Base-by-base conservation (phyloP, 352 stramenopile species). In the Phytophthora pisi region DNA sequence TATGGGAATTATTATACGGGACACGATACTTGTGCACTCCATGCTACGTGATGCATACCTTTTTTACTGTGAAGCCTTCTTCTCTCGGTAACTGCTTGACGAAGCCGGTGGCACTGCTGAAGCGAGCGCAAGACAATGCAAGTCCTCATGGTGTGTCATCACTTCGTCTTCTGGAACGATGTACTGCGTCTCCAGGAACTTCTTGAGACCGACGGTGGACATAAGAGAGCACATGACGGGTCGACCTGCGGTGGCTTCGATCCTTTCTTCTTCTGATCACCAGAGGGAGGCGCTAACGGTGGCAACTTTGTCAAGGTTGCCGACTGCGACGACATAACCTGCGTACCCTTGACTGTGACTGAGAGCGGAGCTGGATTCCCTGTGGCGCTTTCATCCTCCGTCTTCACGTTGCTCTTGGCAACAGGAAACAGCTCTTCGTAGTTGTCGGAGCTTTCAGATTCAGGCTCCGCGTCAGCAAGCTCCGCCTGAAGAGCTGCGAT, bases 151-250 rank as follows among this genome's bases (percentile, higher is more conserved):
- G 10, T 66, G 42, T 6, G 68, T 42, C 18, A 74, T 63, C n/a
- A 53, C 50, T 5, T 66, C 69, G 9, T 81, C 61, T 5, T 70
- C 56, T 2, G 77, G 57, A 4, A 87, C 68, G 20, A 93, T 82
- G 36, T 82, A 74, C 23, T 92, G 79, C n/a, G 75, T 61, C 51
- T 86, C 61, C 0, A 94, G 68, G 56, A 86, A 93, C 20, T 79
- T 73, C 23, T 82, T 78, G n/a, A 96, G 57, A 0, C 82, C 86
- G 11, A 86, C 66, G 3, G 77, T 78, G 2, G 88, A 96, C 61
- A 96, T 64, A 4, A 96, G 61, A 11, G 88, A 96, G 65, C 88
- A 94, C 54, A 96, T 68, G 23, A 90, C 88, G 75, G 61, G 62
- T 77, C 70, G 50, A 71, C 66, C 40, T 62, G 60, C 4, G 51